A percentile compares a stretch with the other conserved stretches of the same genome.
Conservation (phyloP, 495 filamentous ascomycete genomes). For the Aspergillus homomorphus region DNA sequence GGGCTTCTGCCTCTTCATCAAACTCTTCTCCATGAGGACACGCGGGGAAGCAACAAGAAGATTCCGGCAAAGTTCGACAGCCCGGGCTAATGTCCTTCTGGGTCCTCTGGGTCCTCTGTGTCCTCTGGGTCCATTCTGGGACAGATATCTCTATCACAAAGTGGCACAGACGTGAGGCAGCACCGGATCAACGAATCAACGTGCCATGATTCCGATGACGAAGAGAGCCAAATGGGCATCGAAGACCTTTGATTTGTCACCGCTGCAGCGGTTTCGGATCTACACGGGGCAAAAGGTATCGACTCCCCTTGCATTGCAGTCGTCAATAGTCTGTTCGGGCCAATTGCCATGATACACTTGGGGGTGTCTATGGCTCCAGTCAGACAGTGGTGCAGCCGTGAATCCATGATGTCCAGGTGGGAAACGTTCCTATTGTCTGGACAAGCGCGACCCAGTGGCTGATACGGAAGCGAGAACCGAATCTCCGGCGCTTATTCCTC, state of each 20-base stretch:
- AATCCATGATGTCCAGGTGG: constrained; percentile 4
- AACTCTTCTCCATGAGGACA: constrained; percentile 15
- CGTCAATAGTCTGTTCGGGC: constrained; percentile 35
- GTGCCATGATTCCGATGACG: constrained; percentile 23
- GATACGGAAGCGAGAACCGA: constrained; percentile 8
- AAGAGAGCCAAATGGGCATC: constrained; percentile 23
- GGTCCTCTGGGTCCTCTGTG: neutral
- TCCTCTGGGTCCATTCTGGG: constrained; percentile 10
- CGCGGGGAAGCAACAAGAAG: constrained; percentile 22
- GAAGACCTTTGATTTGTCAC: constrained; percentile 41
- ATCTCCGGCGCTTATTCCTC: constrained; percentile 19
- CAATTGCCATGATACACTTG: constrained; percentile 17
- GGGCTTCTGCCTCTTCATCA: constrained; percentile 4
- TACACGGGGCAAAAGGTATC: constrained; percentile 33
- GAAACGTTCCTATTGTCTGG: constrained; percentile 15
- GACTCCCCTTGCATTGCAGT: constrained; percentile 36
- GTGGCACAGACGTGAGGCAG: constrained; percentile 27
- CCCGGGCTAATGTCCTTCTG: constrained; percentile 14
- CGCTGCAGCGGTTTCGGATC: constrained; percentile 33
- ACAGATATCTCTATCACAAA: constrained; percentile 41
- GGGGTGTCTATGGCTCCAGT: constrained; percentile 1
- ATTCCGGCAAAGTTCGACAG: constrained; percentile 27
- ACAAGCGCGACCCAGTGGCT: constrained; percentile 15
- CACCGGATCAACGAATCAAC: constrained; percentile 36
- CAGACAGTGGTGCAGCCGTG: constrained; percentile 2